phyloP scores from a whole-genome alignment of 352 stramenopile species.

The Globisporangium abappressorium region DNA sequence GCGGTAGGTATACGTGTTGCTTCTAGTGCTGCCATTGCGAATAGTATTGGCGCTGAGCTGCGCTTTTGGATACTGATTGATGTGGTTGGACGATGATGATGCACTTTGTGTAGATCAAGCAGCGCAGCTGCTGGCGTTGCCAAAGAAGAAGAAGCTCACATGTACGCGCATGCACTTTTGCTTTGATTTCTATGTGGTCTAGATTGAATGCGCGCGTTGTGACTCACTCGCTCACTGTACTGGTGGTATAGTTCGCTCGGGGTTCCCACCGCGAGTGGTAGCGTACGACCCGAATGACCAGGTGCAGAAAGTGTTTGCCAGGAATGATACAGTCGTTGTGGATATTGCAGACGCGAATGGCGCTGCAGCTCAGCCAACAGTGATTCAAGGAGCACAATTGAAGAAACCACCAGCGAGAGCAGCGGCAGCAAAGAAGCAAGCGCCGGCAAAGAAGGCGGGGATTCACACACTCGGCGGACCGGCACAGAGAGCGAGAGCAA shows the following conservation, averaged over 20 bases:
- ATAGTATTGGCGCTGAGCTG: neutral
- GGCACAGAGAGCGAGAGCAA: neutral
- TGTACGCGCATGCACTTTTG: slow-evolving; percentile 31
- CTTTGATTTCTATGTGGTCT: neutral
- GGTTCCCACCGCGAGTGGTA: slow-evolving; percentile 56
- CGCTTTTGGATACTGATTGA: neutral
- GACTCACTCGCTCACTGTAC: neutral
- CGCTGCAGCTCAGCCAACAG: slow-evolving; percentile 13
- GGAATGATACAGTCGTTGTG: slow-evolving; percentile 77
- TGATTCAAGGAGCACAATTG: slow-evolving; percentile 17
- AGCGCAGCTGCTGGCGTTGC: slow-evolving; percentile 40
- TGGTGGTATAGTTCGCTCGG: slow-evolving; percentile 43
- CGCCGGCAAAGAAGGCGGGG: slow-evolving; percentile 20
- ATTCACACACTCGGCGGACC: slow-evolving; percentile 51
- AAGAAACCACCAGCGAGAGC: slow-evolving; percentile 12
- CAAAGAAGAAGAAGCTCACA: slow-evolving; percentile 35
- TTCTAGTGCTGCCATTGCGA: neutral
- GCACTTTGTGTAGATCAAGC: slow-evolving; percentile 30
- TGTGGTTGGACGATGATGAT: slow-evolving; percentile 5
- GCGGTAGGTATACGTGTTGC: slow-evolving; percentile 28
- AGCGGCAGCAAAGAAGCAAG: slow-evolving; percentile 7
- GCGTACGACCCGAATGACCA: slow-evolving; percentile 31
- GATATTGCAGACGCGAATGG: slow-evolving; percentile 17
- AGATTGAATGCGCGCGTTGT: neutral
- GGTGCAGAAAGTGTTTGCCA: slow-evolving; percentile 48